Conservation (phyloP, 352 stramenopile species). For the Globisporangium paddicum region DNA sequence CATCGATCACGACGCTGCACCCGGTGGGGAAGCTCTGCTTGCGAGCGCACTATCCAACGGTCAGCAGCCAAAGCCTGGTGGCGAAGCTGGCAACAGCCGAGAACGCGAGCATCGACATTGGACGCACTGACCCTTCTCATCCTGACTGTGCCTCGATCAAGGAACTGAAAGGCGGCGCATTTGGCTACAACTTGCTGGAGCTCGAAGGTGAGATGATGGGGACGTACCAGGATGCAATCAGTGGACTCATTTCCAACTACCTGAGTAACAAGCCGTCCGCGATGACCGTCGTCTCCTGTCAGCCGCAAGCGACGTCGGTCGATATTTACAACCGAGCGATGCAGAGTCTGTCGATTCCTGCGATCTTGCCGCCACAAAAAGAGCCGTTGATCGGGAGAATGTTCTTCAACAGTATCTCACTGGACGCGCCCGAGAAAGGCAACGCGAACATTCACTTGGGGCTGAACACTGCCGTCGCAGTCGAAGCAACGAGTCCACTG, state of each 20-base stretch:
- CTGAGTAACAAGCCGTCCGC: conserved; percentile 49
- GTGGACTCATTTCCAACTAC: conserved; percentile 72
- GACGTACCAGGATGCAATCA: conserved; percentile 59
- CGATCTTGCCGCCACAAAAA: conserved; percentile 48
- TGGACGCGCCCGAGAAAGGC: conserved; percentile 36
- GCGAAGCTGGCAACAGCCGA: conserved; percentile 40
- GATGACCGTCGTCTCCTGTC: conserved; percentile 61
- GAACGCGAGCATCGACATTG: conserved; percentile 38
- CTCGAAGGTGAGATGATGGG: conserved; percentile 63
- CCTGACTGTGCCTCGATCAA: conserved; percentile 40
- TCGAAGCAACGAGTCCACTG: conserved; percentile 67
- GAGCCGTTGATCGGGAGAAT: conserved; percentile 54
- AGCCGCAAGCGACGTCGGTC: conserved; percentile 51
- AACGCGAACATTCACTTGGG: conserved; percentile 40
- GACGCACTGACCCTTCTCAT: conserved; percentile 41
- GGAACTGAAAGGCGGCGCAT: conserved; percentile 21
- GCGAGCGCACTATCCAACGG: conserved; percentile 46
- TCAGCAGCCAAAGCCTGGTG: conserved; percentile 35
- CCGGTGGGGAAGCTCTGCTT: conserved; percentile 67
- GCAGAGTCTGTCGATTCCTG: conserved; percentile 65
- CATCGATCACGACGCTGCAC: conserved; percentile 63
- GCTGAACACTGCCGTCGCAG: conserved; percentile 46
- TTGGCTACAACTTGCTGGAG: conserved; percentile 70
- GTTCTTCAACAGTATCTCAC: conserved; percentile 56
- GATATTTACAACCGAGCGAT: conserved; percentile 71